phyloP scores from a whole-genome alignment of 306 rosid genomes.

The Cucurbita argyrosperma region DNA sequence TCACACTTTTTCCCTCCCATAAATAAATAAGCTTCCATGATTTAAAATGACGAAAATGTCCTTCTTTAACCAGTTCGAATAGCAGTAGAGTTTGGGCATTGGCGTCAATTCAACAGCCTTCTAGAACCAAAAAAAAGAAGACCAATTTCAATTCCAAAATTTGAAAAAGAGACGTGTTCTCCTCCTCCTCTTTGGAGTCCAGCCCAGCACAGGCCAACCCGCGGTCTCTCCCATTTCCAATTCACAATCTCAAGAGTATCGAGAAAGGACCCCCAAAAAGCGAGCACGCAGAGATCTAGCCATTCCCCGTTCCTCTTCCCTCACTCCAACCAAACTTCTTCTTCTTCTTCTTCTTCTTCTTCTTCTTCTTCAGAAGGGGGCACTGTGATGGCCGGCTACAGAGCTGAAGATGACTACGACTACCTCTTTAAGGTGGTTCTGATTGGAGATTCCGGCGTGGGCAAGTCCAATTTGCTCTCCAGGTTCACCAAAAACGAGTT shows the following conservation, averaged over 20 bases:
- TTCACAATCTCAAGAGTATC: not conserved
- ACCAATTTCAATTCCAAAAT: not conserved
- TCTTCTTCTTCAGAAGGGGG: not conserved
- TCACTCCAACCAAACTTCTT: not conserved
- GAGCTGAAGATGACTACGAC: conserved; percentile 49
- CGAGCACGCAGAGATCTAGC: not conserved
- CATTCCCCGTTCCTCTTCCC: not conserved
- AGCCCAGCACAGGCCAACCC: not conserved
- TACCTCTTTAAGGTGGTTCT: conserved; percentile 46
- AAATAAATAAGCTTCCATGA: not conserved
- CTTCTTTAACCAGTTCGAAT: not conserved
- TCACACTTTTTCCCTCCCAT: not conserved
- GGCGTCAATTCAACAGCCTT: not conserved
- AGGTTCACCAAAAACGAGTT: conserved; percentile 49
- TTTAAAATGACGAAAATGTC: not conserved
- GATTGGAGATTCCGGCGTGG: conserved; percentile 51
- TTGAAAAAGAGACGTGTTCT: not conserved
- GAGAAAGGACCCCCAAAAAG: not conserved
- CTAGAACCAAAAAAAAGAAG: not conserved
- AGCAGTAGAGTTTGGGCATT: not conserved
- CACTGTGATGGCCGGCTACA: conserved; percentile 39
- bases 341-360: not conserved
- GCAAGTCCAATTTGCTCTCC: conserved; percentile 49
- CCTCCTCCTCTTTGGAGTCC: not conserved
- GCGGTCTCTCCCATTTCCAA: not conserved